A percentile compares a stretch with the other conserved stretches of the same genome.
Conservation (phyloP, 139 green algal genomes). For the Coelastrella sp. region DNA sequence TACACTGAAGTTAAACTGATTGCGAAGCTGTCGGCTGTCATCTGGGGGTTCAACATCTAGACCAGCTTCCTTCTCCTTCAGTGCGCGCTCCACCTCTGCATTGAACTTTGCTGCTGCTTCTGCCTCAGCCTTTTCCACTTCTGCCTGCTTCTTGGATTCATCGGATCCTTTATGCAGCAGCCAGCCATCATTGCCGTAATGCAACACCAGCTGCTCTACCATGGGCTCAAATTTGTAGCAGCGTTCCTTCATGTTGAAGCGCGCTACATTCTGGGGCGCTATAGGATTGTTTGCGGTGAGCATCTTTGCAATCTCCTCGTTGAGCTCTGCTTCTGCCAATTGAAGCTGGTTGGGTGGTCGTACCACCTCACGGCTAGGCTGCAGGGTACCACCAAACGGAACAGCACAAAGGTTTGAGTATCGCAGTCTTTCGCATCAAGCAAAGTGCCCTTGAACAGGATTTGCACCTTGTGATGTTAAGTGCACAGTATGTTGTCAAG, state of each 20-base stretch:
- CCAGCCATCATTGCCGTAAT: conserved; percentile 73
- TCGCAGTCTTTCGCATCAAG: too few species aligned
- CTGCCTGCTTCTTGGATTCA: conserved; percentile 74
- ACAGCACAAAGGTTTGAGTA: too few species aligned
- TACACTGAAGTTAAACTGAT: conserved; percentile 96
- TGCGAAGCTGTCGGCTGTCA: conserved; percentile 83
- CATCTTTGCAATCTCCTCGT: conserved; percentile 88
- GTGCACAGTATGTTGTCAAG: too few species aligned
- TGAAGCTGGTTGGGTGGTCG: conserved; percentile 81
- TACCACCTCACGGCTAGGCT: conserved; percentile 81
- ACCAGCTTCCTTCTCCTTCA: conserved; percentile 53
- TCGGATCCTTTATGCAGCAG: conserved; percentile 83
- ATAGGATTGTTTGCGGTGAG: conserved; percentile 89
- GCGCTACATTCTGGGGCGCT: conserved; percentile 82
- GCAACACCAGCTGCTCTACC: conserved; percentile 78
- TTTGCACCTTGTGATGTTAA: too few species aligned
- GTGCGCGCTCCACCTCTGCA: conserved; percentile 58
- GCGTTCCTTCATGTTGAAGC: conserved; percentile 84
- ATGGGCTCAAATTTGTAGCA: conserved; percentile 83
- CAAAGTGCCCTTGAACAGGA: too few species aligned
- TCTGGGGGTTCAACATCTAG: conserved; percentile 57
- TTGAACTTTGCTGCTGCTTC: conserved; percentile 52
- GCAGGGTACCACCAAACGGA: conserved; percentile 17
- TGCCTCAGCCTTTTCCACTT: conserved; percentile 34
- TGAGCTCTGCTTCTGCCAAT: conserved; percentile 81